Evolutionary conservation across 1,284 basidiomycete genomes (phyloP).

Genomic region (Pyrrhoderma lamaoense): DNA sequence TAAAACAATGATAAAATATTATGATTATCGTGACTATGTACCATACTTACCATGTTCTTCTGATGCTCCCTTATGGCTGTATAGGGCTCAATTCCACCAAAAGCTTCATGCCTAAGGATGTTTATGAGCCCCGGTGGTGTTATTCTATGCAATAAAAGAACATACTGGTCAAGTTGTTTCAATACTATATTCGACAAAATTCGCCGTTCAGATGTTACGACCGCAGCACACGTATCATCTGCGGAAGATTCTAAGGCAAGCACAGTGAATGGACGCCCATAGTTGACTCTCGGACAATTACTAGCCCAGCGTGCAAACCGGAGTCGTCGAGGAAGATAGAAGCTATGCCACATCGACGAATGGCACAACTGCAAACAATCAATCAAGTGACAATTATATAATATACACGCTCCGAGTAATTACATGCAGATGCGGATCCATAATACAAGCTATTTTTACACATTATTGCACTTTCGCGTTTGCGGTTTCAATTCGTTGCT

Average conservation of each 20-base stretch:
- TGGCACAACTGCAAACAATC: too few species aligned
- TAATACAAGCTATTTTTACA: too few species aligned
- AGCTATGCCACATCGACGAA: too few species aligned
- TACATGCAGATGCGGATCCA: too few species aligned
- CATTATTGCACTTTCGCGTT: too few species aligned
- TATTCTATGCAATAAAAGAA: slow-evolving; percentile 4
- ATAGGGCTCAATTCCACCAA: slow-evolving; percentile 81
- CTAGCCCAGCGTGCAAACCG: too few species aligned
- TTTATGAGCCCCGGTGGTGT: not conserved
- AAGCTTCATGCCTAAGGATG: slow-evolving; percentile 47
- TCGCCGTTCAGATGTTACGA: slow-evolving; percentile 59
- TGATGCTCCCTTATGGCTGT: slow-evolving; percentile 72
- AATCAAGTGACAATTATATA: too few species aligned
- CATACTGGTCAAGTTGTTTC: slow-evolving; percentile 64
- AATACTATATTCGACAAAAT: slow-evolving; percentile 80
- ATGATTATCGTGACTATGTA: slow-evolving; percentile 2
- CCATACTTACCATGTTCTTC: slow-evolving; percentile 56
- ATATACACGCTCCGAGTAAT: too few species aligned
- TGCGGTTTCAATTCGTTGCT: too few species aligned
- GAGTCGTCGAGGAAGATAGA: too few species aligned
- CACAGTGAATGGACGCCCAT: slow-evolving; percentile 43
- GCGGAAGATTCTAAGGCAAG: slow-evolving; percentile 82
- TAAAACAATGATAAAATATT: slow-evolving; percentile 25
- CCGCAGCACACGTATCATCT: slow-evolving; percentile 84
- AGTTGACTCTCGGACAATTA: not conserved